Evolutionary conservation across 2,329 filamentous ascomycete genomes (phyloP).

Genomic region (Pseudogymnoascus sp.): DNA sequence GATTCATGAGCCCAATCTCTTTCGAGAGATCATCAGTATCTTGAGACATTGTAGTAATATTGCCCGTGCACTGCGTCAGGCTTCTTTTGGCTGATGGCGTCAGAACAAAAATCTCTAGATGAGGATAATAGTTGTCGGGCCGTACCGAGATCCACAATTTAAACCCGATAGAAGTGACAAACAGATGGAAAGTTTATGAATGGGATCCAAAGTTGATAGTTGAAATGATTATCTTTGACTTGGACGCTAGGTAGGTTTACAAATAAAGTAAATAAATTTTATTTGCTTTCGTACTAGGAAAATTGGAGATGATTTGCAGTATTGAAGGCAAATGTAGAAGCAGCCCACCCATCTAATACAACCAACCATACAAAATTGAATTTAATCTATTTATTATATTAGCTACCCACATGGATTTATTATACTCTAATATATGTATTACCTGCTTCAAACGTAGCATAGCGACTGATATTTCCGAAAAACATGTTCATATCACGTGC

Average conservation of each 20-base stretch:
- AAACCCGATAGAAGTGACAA: background rate
- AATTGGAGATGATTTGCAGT: background rate
- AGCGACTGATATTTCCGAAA: background rate
- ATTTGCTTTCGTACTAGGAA: background rate
- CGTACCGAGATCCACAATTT: conserved; percentile 4
- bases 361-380: background rate
- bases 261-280: background rate
- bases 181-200: background rate
- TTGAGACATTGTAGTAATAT: background rate
- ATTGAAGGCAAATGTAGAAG: background rate
- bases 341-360: background rate
- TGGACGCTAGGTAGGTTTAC: background rate
- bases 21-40: conserved; percentile 4
- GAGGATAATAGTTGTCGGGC: conserved; percentile 6
- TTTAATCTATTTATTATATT: background rate
- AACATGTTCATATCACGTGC: background rate
- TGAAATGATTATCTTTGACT: background rate
- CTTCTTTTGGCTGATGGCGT: background rate
- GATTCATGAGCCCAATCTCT: conserved; percentile 3
- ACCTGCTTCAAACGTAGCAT: background rate
- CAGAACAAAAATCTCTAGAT: conserved; percentile 2
- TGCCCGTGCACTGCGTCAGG: background rate
- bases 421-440: background rate
- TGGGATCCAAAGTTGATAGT: background rate
- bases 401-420: background rate